These are phyloP conservation scores for Aspergillus asperescens DNA, from an alignment of 495 filamentous ascomycete genomes.

Conservation along the genomic window DNA sequence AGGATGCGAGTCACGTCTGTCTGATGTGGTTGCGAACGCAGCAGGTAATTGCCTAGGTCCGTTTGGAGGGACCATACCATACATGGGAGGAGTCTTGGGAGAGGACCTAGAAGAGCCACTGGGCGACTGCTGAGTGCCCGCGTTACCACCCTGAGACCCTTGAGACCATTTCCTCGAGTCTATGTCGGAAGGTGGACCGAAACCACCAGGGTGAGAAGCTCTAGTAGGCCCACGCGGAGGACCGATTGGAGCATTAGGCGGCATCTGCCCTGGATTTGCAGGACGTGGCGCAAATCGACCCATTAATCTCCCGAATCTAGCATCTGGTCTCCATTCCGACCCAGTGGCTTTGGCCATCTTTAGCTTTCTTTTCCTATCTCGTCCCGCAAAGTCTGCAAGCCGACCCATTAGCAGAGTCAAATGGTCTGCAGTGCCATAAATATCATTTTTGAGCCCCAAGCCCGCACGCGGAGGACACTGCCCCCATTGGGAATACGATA, in stretches of 20 bases:
- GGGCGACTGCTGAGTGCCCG: constrained; percentile 4
- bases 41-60: constrained; percentile 37
- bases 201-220: constrained; percentile 1
- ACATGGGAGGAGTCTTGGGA: constrained; percentile 38
- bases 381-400: constrained; percentile 72
- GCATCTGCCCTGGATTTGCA: constrained; percentile 15
- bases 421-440: constrained; percentile 85
- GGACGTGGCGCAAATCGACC: constrained; percentile 34
- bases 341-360: constrained; percentile 45
- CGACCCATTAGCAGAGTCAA: constrained; percentile 76
- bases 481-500: constrained; percentile 73
- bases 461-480: constrained; percentile 80
- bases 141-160: neutral
- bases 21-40: constrained; percentile 30
- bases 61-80: constrained; percentile 48
- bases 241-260: constrained; percentile 16
- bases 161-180: neutral
- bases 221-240: constrained; percentile 17
- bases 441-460: constrained; percentile 70
- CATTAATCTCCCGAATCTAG: constrained; percentile 46
- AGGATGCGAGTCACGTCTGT: constrained; percentile 23
- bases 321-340: constrained; percentile 53
- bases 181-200: neutral
- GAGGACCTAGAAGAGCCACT: neutral
- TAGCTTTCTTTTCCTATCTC: constrained; percentile 74